Evolutionary conservation across 2,329 filamentous ascomycete species (phyloP), one percentile per base, ranked within the genome.

Genomic region (Hypoxylon sp.): DNA sequence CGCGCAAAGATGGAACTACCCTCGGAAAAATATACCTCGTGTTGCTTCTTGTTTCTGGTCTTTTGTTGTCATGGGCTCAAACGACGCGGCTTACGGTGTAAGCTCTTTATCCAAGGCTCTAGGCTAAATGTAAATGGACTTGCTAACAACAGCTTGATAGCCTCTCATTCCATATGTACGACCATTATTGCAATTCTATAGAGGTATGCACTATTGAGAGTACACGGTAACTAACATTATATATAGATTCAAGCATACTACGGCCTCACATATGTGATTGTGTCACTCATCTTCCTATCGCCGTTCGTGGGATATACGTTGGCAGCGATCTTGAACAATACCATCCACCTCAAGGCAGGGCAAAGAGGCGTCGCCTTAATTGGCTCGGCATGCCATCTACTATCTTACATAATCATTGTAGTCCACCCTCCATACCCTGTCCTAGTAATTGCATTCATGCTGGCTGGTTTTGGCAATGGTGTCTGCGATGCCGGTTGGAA

Each of bases 381-480:
- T 11, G 87, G 83, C 2, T 87, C 90, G 0, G 69, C 79, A 0
- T 88, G 86, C 72, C 91, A 93, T 74, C 70, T 92, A 0, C 56
- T 88, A n/a, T 84, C 90, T 5, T 93, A 92, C 73, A 80, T 89
- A 44, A 82, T 91, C 58, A 86, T 91, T 39, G 83, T 86, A 0
- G 75, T 87, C 3, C 91, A 92, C 75, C 91, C 91, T 1, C 90
- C 90, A 0, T 93, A 90, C 71, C 88, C 90, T 0, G 88, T 88
- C 0, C 81, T 93, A 0, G 87, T 92, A 0, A 75, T 92, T 10
- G 84, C 88, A 9, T 92, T 90, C 75, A 85, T 88, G 68, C 77
- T 93, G 1, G 88, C 90, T 0, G 92, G 91, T 0, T 89, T 93
- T 59, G 91, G 91, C 0, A 93, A 92, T 74, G 91, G 91, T 0